Evolutionary conservation across 2,329 filamentous ascomycete genomes (phyloP).

Genomic region (Ascochyta lentis): DNA sequence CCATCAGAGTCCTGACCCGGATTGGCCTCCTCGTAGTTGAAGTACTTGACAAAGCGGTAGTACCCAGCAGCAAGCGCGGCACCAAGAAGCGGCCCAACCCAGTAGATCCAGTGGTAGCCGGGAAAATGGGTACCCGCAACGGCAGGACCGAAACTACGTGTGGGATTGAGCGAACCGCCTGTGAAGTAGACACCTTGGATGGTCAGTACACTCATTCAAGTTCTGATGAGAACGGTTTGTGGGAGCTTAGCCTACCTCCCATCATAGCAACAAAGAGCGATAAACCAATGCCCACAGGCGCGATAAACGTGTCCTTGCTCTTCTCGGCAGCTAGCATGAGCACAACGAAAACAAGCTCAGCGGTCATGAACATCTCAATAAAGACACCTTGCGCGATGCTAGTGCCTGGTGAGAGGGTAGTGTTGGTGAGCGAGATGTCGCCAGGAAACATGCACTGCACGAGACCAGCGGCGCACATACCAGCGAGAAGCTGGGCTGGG

Average conservation of each 20-base stretch:
- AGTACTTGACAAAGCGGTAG: slow-evolving; percentile 53
- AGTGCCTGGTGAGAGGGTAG: slow-evolving; percentile 19
- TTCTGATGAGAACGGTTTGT: background rate
- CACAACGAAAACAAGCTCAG: slow-evolving; percentile 31
- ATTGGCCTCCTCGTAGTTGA: slow-evolving; percentile 39
- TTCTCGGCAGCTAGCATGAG: slow-evolving; percentile 41
- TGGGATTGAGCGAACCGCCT: slow-evolving; percentile 53
- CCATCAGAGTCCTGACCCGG: slow-evolving; percentile 33
- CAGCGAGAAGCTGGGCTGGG: slow-evolving; percentile 30
- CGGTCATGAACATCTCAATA: slow-evolving; percentile 33
- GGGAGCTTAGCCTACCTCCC: slow-evolving; percentile 22
- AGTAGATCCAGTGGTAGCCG: slow-evolving; percentile 50
- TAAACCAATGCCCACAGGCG: slow-evolving; percentile 30
- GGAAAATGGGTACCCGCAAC: slow-evolving; percentile 46
- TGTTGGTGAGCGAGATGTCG: slow-evolving; percentile 30
- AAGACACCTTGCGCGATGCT: slow-evolving; percentile 31
- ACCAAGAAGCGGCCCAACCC: slow-evolving; percentile 53
- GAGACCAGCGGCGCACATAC: slow-evolving; percentile 34
- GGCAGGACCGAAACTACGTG: slow-evolving; percentile 53
- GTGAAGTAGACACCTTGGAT: slow-evolving; percentile 48
- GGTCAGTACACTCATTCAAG: background rate
- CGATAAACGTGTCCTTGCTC: slow-evolving; percentile 37
- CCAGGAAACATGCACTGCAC: slow-evolving; percentile 36
- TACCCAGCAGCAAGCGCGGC: slow-evolving; percentile 54
- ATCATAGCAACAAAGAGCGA: slow-evolving; percentile 38